phyloP scores from a whole-genome alignment of 805 yeast genomes.

The Candida ascalaphidarum region DNA sequence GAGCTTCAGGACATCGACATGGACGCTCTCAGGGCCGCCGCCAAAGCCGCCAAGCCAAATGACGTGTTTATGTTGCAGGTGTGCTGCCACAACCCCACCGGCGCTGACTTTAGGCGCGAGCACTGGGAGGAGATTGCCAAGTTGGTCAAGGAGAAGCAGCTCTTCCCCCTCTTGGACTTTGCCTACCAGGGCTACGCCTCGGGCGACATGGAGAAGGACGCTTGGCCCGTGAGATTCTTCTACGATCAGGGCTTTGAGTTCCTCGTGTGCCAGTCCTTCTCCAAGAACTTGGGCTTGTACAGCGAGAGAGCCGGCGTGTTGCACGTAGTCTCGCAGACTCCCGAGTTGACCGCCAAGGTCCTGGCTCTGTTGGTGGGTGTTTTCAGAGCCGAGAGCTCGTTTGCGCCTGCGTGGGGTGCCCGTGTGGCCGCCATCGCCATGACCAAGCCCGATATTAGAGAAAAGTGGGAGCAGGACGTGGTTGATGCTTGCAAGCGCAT shows the following conservation, averaged over 20 bases:
- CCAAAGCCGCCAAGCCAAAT: slow-evolving; percentile 20
- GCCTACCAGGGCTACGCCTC: slow-evolving; percentile 36
- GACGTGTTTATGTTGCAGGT: slow-evolving; percentile 32
- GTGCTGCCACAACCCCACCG: slow-evolving; percentile 40
- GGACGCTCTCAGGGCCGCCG: slow-evolving; percentile 13
- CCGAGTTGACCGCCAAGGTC: slow-evolving; percentile 16
- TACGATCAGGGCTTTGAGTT: slow-evolving; percentile 16
- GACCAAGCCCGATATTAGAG: slow-evolving; percentile 7
- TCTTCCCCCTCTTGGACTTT: slow-evolving; percentile 27
- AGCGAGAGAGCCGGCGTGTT: slow-evolving; percentile 31
- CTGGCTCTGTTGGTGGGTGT: slow-evolving; percentile 19
- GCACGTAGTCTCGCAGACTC: slow-evolving; percentile 17
- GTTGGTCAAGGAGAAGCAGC: slow-evolving; percentile 13
- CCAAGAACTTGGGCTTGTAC: slow-evolving; percentile 35
- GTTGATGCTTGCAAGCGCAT: slow-evolving; percentile 20
- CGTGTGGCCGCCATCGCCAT: slow-evolving; percentile 27
- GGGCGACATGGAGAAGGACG: slow-evolving; percentile 21
- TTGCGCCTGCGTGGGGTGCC: slow-evolving; percentile 41
- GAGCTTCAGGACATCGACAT: slow-evolving; percentile 21
- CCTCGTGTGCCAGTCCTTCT: slow-evolving; percentile 28
- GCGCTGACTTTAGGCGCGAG: slow-evolving; percentile 26
- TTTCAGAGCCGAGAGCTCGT: slow-evolving; percentile 30
- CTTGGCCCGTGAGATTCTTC: slow-evolving; percentile 30
- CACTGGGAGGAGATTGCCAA: slow-evolving; percentile 27
- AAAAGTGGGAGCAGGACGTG: slow-evolving; percentile 30